These are phyloP conservation scores for Hypsizygus marmoreus DNA, from an alignment of 768 basidiomycete species.

Conservation along the genomic window DNA sequence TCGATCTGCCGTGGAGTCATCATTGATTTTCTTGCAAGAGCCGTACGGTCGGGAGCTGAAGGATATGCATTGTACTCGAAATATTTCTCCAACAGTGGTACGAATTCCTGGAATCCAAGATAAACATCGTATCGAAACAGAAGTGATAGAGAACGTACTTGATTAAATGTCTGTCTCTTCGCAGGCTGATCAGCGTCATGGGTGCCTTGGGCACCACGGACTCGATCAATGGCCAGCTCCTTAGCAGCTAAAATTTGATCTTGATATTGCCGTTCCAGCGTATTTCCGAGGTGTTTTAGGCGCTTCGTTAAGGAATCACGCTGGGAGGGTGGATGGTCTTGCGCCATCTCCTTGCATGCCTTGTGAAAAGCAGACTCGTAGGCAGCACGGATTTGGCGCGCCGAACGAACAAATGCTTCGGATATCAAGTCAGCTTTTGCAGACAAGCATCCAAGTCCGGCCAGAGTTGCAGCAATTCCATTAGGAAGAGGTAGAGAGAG, in stretches of 20 bases:
- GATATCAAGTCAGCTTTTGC: background rate
- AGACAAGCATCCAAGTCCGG: background rate
- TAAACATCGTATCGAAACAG: background rate
- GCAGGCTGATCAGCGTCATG: too few species aligned
- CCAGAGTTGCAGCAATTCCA: background rate
- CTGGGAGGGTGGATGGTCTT: background rate
- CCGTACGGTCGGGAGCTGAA: constrained; percentile 34
- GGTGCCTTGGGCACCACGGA: background rate
- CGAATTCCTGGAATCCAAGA: constrained; percentile 37
- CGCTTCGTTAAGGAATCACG: background rate
- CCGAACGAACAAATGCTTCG: background rate
- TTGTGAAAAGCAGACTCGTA: background rate
- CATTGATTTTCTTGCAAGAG: constrained; percentile 42
- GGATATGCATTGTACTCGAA: constrained; percentile 54
- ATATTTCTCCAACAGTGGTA: constrained; percentile 47
- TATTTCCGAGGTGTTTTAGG: background rate
- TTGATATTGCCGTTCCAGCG: background rate
- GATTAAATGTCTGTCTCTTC: constrained; percentile 5
- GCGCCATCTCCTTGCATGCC: too few species aligned
- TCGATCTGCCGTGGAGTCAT: constrained; percentile 53
- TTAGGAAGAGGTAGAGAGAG: background rate
- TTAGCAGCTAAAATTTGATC: background rate
- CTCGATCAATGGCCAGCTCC: background rate
- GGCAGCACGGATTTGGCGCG: background rate
- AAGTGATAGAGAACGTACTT: background rate